phyloP scores from a whole-genome alignment of 192 early-diverging fungal species.

The Gonapodya prolifera region DNA sequence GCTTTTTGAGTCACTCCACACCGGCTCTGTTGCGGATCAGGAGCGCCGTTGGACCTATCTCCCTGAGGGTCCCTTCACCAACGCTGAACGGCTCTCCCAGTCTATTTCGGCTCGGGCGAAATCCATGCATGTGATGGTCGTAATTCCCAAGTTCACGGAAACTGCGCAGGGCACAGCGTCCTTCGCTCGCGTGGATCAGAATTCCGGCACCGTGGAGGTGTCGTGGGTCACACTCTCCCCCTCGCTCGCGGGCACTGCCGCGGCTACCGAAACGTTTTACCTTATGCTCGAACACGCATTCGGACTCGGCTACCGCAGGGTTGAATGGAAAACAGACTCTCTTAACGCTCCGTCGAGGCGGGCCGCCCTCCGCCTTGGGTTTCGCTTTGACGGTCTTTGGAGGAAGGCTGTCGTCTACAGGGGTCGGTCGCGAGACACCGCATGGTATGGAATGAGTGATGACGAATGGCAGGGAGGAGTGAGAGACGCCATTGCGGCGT shows the following conservation, averaged over 20 bases:
- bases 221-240: neutral
- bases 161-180: neutral
- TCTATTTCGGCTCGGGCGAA: neutral
- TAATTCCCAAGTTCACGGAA: neutral
- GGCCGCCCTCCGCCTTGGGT: constrained; percentile 11
- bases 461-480: constrained; percentile 4
- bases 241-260: neutral
- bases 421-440: constrained; percentile 6
- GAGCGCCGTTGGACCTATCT: neutral
- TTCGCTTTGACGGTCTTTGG: constrained; percentile 15
- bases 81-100: neutral
- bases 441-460: constrained; percentile 9
- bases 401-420: constrained; percentile 13
- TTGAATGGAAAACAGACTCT: constrained; percentile 15
- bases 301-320: constrained; percentile 2
- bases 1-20: neutral
- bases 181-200: neutral
- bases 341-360: constrained; percentile 8
- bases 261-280: neutral
- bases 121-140: neutral
- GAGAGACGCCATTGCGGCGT: neutral
- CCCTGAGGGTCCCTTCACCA: neutral
- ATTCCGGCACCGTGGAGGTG: neutral
- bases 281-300: neutral
- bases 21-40: neutral